Conservation (phyloP, 192 early-diverging fungal species). For the Rhizophagus sp. region DNA sequence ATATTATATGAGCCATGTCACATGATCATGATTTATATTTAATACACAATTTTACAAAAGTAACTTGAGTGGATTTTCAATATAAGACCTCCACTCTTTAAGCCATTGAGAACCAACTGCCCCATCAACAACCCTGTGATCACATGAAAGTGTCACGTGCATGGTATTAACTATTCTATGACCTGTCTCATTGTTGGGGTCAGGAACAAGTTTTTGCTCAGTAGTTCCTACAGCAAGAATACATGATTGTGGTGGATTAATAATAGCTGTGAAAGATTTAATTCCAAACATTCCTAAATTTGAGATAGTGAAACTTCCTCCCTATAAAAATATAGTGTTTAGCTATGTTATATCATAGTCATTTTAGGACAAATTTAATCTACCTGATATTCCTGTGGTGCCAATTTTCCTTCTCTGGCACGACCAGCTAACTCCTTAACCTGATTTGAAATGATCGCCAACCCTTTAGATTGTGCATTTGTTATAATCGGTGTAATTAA, state of each 20-base stretch:
- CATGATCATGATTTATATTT: neutral
- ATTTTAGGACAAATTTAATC: neutral
- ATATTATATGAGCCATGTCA: neutral
- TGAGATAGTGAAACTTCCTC: conserved; percentile 96
- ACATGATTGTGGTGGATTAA: conserved; percentile 92
- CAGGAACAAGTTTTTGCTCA: conserved; percentile 74
- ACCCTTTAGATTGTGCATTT: conserved; percentile 81
- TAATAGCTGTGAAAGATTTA: conserved; percentile 94
- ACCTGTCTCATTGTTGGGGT: conserved; percentile 60
- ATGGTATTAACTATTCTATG: conserved; percentile 75
- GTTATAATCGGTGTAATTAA: conserved; percentile 95
- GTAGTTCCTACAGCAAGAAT: conserved; percentile 90
- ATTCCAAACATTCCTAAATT: conserved; percentile 98
- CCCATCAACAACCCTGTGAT: conserved; percentile 96
- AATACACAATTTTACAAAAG: conserved; percentile 67
- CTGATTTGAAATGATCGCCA: conserved; percentile 80
- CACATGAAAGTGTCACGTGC: conserved; percentile 85
- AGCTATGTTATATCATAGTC: neutral
- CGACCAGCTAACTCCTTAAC: conserved; percentile 83
- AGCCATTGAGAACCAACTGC: conserved; percentile 92
- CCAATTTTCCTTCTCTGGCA: conserved; percentile 86
- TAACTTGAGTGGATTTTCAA: conserved; percentile 95
- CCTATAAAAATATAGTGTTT: conserved; percentile 37
- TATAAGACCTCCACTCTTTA: conserved; percentile 81
- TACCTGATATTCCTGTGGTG: conserved; percentile 93